phyloP scores from a whole-genome alignment of 768 basidiomycete species.

The Boletus coccyginus region DNA sequence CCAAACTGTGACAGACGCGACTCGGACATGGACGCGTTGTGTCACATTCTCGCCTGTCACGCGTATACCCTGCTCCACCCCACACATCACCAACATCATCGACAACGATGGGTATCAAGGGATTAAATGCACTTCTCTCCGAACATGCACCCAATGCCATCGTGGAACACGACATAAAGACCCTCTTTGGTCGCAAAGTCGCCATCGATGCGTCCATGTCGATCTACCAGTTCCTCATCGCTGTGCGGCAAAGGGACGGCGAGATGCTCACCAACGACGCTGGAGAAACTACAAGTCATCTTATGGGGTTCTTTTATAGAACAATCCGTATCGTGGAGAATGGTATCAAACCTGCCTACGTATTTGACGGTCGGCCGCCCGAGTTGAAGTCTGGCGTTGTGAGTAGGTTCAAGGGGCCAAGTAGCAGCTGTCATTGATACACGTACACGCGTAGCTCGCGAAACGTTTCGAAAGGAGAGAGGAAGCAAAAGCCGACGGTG shows the following conservation, averaged over 20 bases:
- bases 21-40: too few species aligned
- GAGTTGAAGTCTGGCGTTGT: conserved; percentile 97
- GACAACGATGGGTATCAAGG: conserved; percentile 85
- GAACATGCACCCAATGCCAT: conserved; percentile 90
- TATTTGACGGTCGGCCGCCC: conserved; percentile 98
- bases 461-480: conserved; percentile 91
- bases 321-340: conserved; percentile 98
- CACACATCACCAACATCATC: background rate
- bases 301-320: conserved; percentile 98
- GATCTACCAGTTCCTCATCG: conserved; percentile 97
- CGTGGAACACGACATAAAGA: conserved; percentile 91
- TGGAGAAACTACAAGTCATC: conserved; percentile 96
- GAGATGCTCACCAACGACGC: conserved; percentile 97
- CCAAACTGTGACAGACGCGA: too few species aligned
- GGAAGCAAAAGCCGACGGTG: conserved; percentile 92
- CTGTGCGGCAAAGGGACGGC: conserved; percentile 94
- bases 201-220: conserved; percentile 98
- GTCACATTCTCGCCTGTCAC: conserved; percentile 12
- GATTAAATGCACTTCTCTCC: conserved; percentile 83
- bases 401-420: conserved; percentile 34
- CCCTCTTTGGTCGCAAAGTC: conserved; percentile 96
- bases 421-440: background rate
- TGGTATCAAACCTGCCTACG: conserved; percentile 96
- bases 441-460: conserved; percentile 59
- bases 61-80: background rate